Evolutionary conservation across 1,139 yeast species (phyloP), one percentile per base, ranked within the genome.

Genomic region (Debaryomycetaceae sp.): DNA sequence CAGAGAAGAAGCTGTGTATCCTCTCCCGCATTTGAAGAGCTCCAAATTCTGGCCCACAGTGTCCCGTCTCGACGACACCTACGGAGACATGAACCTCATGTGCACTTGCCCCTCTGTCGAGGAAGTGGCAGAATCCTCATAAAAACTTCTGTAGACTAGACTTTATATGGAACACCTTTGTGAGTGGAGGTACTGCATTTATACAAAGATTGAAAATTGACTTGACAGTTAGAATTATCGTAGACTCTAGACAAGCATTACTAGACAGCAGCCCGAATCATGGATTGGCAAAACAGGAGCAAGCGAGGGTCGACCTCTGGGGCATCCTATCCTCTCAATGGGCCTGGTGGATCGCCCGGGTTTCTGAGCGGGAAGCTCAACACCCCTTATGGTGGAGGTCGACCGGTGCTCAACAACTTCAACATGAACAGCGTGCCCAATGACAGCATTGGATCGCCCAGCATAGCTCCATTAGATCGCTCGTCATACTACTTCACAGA

Each of bases 11-110:
- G 99, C 99, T 6, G 98, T 95, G 9, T 93, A 81, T 66, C 98
- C 99, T 46, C 73, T 89, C 51, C 81, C 85, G 20, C 82, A 77
- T 62, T 78, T 93, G 62, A 81, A 78, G 62, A 69, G 73, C 35
- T 76, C 84, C 63, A 93, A 93, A 68, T 87, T 91, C 66, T 93
- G 99, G 99, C 98, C 99, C 38, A 75, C 91, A 1, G 97, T 90
- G 39, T 80, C 96, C 13, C 81, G 98, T 65, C 77, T 93, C 50
- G 96, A 93, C 63, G 99, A 93, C 62, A 84, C 95, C 8, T 91
- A 84, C 59, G 99, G 99, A 53, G 99, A 93, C 65, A 73, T 86
- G 78, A 85, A 93, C 70, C 76, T 93, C 68, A 76, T 91, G 69
- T 93, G 99, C 71, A 90, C 97, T 31, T 93, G 99, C 70, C 93